These are phyloP conservation scores for Sicyos edulis DNA, from an alignment of 306 rosid genomes.

Conservation along the genomic window DNA sequence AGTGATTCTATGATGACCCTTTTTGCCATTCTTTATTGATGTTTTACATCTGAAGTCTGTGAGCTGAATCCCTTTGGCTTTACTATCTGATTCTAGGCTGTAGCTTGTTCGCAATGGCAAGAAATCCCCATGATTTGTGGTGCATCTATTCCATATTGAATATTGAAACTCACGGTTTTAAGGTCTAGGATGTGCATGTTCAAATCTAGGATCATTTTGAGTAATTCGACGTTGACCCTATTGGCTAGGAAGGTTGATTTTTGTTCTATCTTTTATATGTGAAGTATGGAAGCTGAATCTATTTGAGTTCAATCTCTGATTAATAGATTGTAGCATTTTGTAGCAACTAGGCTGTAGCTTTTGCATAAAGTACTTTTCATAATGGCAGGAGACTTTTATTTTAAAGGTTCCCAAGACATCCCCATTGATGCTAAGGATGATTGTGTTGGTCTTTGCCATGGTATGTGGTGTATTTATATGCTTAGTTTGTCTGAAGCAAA, in stretches of 20 bases:
- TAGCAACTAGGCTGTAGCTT: not conserved
- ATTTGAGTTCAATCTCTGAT: not conserved
- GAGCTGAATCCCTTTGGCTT: not conserved
- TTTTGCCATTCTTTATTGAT: not conserved
- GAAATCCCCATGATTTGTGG: not conserved
- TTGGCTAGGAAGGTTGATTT: not conserved
- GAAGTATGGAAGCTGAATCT: not conserved
- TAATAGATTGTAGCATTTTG: too few relatives aligned
- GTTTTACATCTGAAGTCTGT: not conserved
- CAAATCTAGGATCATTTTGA: not conserved
- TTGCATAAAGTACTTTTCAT: constrained; percentile 24
- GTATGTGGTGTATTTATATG: constrained; percentile 87
- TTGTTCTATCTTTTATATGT: not conserved
- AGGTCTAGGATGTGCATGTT: constrained; percentile 1
- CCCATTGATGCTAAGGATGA: constrained; percentile 69
- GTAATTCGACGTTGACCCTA: not conserved
- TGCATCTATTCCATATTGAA: not conserved
- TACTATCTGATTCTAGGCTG: not conserved
- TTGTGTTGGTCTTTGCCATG: constrained; percentile 69
- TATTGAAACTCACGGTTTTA: not conserved
- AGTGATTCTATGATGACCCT: not conserved
- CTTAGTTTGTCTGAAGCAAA: constrained; percentile 79
- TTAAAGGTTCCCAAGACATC: constrained; percentile 65
- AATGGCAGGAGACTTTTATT: constrained; percentile 51
- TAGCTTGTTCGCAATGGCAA: constrained; percentile 1